Conservation (phyloP, 306 rosid genomes). For the Rosa lucieae region DNA sequence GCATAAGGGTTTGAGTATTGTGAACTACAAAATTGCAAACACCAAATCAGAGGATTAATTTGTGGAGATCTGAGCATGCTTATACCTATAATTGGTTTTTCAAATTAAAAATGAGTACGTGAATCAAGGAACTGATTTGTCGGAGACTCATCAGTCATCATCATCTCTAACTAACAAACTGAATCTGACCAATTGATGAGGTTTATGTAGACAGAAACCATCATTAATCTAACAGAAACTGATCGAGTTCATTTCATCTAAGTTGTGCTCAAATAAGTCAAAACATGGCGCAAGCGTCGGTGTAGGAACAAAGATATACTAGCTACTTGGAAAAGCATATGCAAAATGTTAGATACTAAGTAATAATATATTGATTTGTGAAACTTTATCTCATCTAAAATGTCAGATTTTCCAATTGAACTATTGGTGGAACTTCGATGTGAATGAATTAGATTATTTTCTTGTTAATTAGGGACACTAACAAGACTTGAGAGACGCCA, state of each 20-base stretch:
- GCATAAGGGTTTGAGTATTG: not conserved
- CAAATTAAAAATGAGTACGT: not conserved
- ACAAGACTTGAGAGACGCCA: no score
- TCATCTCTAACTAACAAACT: conserved; percentile 21
- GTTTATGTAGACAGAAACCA: not conserved
- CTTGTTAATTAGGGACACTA: no score
- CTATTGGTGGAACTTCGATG: no score
- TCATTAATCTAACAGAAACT: not conserved
- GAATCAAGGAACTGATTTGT: conserved; percentile 34
- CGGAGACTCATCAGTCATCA: conserved; percentile 26
- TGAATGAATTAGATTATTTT: no score
- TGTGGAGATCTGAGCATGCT: conserved; percentile 1
- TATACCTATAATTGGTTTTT: not conserved
- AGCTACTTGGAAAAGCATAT: not conserved
- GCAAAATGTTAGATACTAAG: not conserved
- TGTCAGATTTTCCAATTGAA: no score
- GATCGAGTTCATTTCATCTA: not conserved
- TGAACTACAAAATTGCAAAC: conserved; percentile 1
- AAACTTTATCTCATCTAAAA: no score
- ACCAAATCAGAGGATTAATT: not conserved
- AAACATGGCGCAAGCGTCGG: not conserved
- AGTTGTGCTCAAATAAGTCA: not conserved
- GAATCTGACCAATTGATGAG: not conserved
- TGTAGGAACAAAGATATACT: not conserved
- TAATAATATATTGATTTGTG: no score